Percentiles rank a stretch among this genome's conserved stretches.
These are phyloP conservation scores for Lactarius indigo DNA, from an alignment of 768 basidiomycete genomes.

Conservation along the genomic window DNA sequence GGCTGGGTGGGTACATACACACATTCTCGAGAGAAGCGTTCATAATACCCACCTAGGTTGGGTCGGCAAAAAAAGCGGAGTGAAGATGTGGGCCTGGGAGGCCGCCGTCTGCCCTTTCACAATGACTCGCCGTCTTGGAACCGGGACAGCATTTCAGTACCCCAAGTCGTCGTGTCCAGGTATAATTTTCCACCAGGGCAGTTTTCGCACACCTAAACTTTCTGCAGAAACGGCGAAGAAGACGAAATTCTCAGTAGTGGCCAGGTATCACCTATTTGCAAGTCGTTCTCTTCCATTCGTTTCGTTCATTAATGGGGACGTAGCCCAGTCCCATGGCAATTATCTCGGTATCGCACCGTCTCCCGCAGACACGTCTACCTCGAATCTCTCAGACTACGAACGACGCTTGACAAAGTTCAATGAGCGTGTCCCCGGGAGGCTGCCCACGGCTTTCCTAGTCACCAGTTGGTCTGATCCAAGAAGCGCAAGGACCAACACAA, in stretches of 20 bases:
- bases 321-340: constrained; percentile 9
- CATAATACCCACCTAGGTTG: constrained; percentile 21
- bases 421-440: constrained; percentile 39
- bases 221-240: constrained; percentile 40
- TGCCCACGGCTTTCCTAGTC: constrained; percentile 39
- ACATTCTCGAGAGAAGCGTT: background rate
- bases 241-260: constrained; percentile 76
- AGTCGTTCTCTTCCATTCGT: constrained; percentile 25
- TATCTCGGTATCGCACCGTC: constrained; percentile 17
- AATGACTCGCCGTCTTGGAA: constrained; percentile 25
- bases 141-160: constrained; percentile 31
- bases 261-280: constrained; percentile 69
- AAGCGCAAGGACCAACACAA: constrained; percentile 38
- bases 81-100: constrained; percentile 30
- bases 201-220: background rate
- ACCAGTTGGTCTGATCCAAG: constrained; percentile 56
- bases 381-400: constrained; percentile 35
- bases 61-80: constrained; percentile 36
- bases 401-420: constrained; percentile 37
- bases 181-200: constrained; percentile 27
- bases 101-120: constrained; percentile 21
- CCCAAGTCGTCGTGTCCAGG: constrained; percentile 42
- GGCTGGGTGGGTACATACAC: constrained; percentile 39
- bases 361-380: constrained; percentile 17
- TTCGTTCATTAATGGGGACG: background rate